phyloP scores from a whole-genome alignment of 169 alveolate genomes.

The Plasmodium fragile region DNA sequence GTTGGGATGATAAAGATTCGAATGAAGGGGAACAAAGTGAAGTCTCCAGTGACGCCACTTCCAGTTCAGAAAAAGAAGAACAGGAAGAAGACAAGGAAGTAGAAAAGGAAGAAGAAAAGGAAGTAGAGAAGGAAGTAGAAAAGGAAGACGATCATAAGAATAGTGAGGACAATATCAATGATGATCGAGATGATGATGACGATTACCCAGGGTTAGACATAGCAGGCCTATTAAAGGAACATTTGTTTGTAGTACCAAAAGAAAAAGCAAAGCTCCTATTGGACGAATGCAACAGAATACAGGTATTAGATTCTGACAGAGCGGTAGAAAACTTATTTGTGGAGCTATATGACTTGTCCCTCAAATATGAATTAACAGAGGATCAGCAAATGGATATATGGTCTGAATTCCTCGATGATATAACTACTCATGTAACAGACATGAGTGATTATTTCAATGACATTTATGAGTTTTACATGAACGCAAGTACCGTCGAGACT shows the following conservation, averaged over 20 bases:
- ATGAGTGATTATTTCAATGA: not conserved
- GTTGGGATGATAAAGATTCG: not conserved
- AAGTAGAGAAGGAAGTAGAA: not conserved
- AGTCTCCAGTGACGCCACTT: not conserved
- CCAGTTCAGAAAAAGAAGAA: not conserved
- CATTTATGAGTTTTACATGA: not conserved
- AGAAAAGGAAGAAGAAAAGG: not conserved
- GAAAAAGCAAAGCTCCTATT: not conserved
- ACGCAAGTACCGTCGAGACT: not conserved
- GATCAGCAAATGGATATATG: not conserved
- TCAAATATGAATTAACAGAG: not conserved
- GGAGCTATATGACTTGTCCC: not conserved
- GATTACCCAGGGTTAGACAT: not conserved
- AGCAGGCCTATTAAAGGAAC: not conserved
- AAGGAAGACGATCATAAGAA: not conserved
- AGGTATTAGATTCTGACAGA: not conserved
- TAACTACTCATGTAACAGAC: not conserved
- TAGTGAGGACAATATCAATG: not conserved
- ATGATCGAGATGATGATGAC: not conserved
- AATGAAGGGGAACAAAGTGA: not conserved
- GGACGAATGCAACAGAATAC: not conserved
- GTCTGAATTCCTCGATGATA: not conserved
- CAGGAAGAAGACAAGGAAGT: not conserved
- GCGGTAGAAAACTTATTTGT: not conserved
- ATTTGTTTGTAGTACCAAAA: not conserved